phyloP scores from a whole-genome alignment of 768 basidiomycete species.

The Rhizopogon roseolus region DNA sequence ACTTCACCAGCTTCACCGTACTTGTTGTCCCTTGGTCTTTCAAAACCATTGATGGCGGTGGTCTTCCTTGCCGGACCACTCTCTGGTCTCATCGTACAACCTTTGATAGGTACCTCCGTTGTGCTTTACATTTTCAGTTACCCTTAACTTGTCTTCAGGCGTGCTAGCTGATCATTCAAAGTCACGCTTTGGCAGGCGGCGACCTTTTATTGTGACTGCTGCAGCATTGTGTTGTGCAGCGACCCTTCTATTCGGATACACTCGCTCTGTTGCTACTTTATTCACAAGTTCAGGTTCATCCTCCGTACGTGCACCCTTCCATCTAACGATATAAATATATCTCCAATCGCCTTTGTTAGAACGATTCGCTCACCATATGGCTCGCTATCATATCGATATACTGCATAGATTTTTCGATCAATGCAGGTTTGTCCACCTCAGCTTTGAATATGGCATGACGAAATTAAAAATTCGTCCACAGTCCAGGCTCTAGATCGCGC shows the following conservation, averaged over 20 bases:
- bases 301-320: constrained; percentile 23
- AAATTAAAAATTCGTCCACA: constrained; percentile 17
- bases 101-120: constrained; percentile 60
- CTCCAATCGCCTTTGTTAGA: constrained; percentile 30
- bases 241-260: constrained; percentile 83
- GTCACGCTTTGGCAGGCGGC: constrained; percentile 76
- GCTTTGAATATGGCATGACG: not conserved
- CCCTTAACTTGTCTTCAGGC: constrained; percentile 19
- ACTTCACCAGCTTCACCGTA: constrained; percentile 68
- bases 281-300: constrained; percentile 31
- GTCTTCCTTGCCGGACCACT: constrained; percentile 93
- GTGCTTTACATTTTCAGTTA: too few relatives aligned
- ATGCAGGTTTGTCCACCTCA: constrained; percentile 35
- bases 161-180: constrained; percentile 81
- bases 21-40: constrained; percentile 81
- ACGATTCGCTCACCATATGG: constrained; percentile 63
- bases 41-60: constrained; percentile 81
- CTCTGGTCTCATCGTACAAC: constrained; percentile 88
- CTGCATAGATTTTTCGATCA: constrained; percentile 61
- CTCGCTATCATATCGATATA: constrained; percentile 74
- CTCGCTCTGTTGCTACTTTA: constrained; percentile 56
- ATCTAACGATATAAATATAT: not conserved
- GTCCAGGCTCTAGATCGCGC: constrained; percentile 91
- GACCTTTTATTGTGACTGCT: constrained; percentile 81
- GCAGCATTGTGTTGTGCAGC: constrained; percentile 61